These are phyloP conservation scores for Blattamonas nauphoetae DNA, from an alignment of 78 protist genomes.

Conservation along the genomic window DNA sequence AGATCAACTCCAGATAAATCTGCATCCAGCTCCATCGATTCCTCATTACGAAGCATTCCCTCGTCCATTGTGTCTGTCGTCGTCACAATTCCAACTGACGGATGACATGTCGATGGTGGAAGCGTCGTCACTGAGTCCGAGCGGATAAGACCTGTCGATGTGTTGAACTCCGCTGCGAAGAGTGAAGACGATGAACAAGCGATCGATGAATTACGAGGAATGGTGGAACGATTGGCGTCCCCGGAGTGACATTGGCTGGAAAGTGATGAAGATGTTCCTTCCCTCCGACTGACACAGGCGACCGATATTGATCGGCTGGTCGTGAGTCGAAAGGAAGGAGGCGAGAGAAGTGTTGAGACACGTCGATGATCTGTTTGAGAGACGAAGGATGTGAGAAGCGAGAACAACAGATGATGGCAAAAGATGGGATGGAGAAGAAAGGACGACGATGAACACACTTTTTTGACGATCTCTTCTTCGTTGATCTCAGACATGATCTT, in stretches of 20 bases:
- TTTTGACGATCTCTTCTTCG: background rate
- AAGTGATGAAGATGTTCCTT: background rate
- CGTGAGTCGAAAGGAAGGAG: background rate
- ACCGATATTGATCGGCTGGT: slow-evolving; percentile 9
- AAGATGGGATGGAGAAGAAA: background rate
- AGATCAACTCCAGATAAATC: too few relatives aligned
- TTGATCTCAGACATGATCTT: background rate
- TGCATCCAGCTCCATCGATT: too few relatives aligned
- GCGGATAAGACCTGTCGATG: too few relatives aligned
- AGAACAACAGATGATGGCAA: background rate
- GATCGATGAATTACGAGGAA: too few relatives aligned
- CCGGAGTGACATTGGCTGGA: background rate
- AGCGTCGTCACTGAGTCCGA: too few relatives aligned
- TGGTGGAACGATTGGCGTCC: background rate
- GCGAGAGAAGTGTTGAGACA: background rate
- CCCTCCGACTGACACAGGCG: background rate
- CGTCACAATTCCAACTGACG: too few relatives aligned
- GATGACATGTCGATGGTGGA: too few relatives aligned
- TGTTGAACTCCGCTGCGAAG: too few relatives aligned
- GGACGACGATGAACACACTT: background rate
- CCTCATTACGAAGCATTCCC: too few relatives aligned
- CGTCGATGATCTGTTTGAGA: background rate
- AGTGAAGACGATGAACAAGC: too few relatives aligned
- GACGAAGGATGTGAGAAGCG: background rate
- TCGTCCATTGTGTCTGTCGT: too few relatives aligned